phyloP scores from a whole-genome alignment of 768 basidiomycete genomes.

The Pleurotus sapidus region DNA sequence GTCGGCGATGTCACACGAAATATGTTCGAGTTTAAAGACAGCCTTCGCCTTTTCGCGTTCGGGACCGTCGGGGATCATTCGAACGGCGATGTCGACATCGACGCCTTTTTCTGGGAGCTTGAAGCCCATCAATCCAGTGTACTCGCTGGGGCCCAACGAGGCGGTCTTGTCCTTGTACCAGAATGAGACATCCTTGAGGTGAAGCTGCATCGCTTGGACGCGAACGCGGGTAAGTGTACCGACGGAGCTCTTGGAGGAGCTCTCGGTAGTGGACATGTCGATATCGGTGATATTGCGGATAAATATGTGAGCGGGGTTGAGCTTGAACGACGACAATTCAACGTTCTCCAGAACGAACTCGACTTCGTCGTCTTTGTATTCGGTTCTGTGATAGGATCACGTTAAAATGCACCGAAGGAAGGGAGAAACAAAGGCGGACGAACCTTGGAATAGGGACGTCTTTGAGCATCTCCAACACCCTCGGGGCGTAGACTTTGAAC shows the following conservation, averaged over 20 bases:
- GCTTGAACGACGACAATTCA: slow-evolving; percentile 61
- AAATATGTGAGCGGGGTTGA: slow-evolving; percentile 42
- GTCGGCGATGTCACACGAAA: slow-evolving; percentile 52
- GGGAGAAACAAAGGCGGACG: slow-evolving; percentile 1
- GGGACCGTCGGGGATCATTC: slow-evolving; percentile 50
- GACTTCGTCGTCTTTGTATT: slow-evolving; percentile 64
- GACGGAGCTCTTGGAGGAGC: slow-evolving; percentile 43
- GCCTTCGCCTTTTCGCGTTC: slow-evolving; percentile 44
- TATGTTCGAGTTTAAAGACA: slow-evolving; percentile 58
- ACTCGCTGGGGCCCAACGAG: slow-evolving; percentile 49
- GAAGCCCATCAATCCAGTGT: slow-evolving; percentile 61
- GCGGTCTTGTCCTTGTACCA: slow-evolving; percentile 66
- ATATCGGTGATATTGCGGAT: slow-evolving; percentile 29
- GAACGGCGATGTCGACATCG: slow-evolving; percentile 65
- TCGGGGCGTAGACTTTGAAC: slow-evolving; percentile 76
- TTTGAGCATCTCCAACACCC: slow-evolving; percentile 46
- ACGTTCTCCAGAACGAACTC: slow-evolving; percentile 78
- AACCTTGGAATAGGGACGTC: slow-evolving; percentile 72
- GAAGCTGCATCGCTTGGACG: slow-evolving; percentile 62
- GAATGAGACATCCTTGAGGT: slow-evolving; percentile 67
- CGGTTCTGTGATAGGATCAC: slow-evolving; percentile 42
- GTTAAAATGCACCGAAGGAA: not conserved
- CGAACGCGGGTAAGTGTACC: slow-evolving; percentile 67
- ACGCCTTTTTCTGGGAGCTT: slow-evolving; percentile 64
- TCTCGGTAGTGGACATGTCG: slow-evolving; percentile 34